A percentile compares a stretch with the other conserved stretches of the same genome.
phyloP scores from a whole-genome alignment of 139 green algal genomes.

The Chlorella sp. region DNA sequence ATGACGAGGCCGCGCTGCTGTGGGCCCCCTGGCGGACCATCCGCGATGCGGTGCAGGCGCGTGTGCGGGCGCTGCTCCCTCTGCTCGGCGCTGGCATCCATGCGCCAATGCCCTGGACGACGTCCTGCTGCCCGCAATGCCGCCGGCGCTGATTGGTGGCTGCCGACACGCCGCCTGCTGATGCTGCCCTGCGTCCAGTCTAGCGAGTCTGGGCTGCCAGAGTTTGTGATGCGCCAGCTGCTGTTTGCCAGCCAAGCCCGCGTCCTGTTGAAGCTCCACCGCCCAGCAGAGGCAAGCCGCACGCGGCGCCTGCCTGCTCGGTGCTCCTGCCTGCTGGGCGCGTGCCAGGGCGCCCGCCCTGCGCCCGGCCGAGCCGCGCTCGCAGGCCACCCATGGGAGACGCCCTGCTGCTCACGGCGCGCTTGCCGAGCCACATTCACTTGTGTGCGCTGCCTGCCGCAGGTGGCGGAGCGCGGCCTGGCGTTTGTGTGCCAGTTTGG shows the following conservation, averaged over 20 bases:
- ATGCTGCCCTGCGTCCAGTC: background rate
- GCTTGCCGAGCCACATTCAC: too few species aligned
- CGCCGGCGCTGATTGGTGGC: background rate
- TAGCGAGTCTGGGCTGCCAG: constrained; percentile 12
- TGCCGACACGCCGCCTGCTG: background rate
- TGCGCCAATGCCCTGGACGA: too few species aligned
- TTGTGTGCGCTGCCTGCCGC: too few species aligned
- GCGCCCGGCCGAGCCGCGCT: too few species aligned
- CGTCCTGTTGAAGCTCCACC: constrained; percentile 56
- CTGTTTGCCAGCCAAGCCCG: constrained; percentile 84
- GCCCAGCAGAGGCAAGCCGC: constrained; percentile 32
- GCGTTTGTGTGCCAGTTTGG: constrained; percentile 63
- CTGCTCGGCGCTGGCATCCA: too few species aligned
- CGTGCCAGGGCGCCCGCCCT: too few species aligned
- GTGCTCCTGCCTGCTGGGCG: background rate
- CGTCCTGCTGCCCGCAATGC: too few species aligned
- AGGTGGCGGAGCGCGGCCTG: constrained; percentile 74
- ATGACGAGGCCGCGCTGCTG: constrained; percentile 58
- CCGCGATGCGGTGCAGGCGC: constrained; percentile 39
- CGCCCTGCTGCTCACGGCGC: too few species aligned
- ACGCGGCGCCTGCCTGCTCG: background rate
- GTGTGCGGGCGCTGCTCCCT: too few species aligned
- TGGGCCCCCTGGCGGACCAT: constrained; percentile 52
- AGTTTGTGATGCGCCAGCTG: constrained; percentile 87
- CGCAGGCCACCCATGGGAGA: too few species aligned